Base-by-base conservation (phyloP, 2,329 filamentous ascomycete genomes). In the Botrytis sinoallii region DNA sequence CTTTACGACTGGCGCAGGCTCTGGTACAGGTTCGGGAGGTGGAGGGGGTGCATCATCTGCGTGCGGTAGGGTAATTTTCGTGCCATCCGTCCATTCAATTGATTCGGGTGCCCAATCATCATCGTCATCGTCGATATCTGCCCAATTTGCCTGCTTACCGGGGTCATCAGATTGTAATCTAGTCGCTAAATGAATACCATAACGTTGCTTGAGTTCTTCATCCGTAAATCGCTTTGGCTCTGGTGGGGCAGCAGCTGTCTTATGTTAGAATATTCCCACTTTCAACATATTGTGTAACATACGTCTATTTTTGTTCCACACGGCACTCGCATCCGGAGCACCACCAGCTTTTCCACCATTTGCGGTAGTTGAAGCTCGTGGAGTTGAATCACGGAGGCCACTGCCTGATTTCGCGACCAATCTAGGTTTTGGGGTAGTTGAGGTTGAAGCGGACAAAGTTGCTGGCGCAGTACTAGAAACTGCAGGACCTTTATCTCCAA, bases 301-400 rank as follows among this genome's bases (percentile, higher is more conserved):
- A 92, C 93, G 92, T 85, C 91, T 88, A 81, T 96, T 97, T 83
- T 94, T 95, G 84, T 96, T 97, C 93, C 93, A 97, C 59, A 97
- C 93, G 71, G 88, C 91, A 82, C 85, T 92, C 44, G 88, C 87
- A 81, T 95, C 92, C 22, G 93, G 92, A 40, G 89, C 90, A 75
- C 87, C 80, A 29, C 87, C 85, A 48, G 87, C 79, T 76, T 91
- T 90, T 70, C 88, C 87, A 75, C 89, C 88, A 79, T 89, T 91
- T 52, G 82, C 77, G 46, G 76, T 78, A 55, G 85, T 79, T 73
- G 82, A 81, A 72, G 83, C 77, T 71, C 85, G 84, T 72, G 79
- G 86, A 20, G 85, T 82, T 29, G 87, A 85, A 76, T 88, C 88
- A 68, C 88, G 85, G 63, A 88, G 82, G 64, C 86, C 88, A 76